Base-by-base conservation (phyloP, 306 rosid genomes). In the Vigna angularis region DNA sequence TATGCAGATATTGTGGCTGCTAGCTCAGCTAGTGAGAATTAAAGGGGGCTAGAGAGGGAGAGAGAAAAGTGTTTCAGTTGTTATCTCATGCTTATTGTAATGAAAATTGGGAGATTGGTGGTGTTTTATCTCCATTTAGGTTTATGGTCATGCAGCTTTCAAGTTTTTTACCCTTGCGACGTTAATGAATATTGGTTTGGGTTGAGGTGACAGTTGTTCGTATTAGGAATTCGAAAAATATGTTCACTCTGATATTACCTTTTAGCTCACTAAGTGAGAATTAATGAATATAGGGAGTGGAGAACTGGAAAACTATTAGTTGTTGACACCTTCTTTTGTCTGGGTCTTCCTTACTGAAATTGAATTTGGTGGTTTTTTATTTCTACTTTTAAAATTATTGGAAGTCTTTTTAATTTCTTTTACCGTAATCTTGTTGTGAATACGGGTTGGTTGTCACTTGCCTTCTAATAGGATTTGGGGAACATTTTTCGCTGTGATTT, bases 381-480 rank as follows among this genome's bases (percentile, higher is more conserved):
- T 58, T 58, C 4, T 78, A 16, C 13, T 4, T 49, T 40, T 11
- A 17, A 5, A 47, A 18, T 16, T 48, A 14, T 47, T 57, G 6
- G 38, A 24, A 55, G 4, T 12, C 30, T 78, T 32, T 10, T 17
- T 32, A 22, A 12, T 70, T 59, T 42, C 14, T 71, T 50, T 28
- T 20, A 9, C 34, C 20, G 10, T 28, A 59, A 59, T 4, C 66
- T 3, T 59, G n/a, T 3, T 59, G n/a, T 62, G 24, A 62, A 62
- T 32, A 62, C 34, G 12, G 44, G 10, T 61, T 61, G 5, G 20
- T 62, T 62, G 45, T 0, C 18, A 26, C 56, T 61, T 13, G 26
- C 65, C 66, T 28, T 62, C n/a, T 50, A 24, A 48, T 48, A 38
- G 38, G 57, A 72, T 40, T 61, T 72, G 11, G 50, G 36, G 40